Percentiles rank a stretch among this genome's conserved stretches.
These are phyloP conservation scores for Ceratocystis eucalypticola DNA, from an alignment of 2,329 filamentous ascomycete species.

Conservation along the genomic window DNA sequence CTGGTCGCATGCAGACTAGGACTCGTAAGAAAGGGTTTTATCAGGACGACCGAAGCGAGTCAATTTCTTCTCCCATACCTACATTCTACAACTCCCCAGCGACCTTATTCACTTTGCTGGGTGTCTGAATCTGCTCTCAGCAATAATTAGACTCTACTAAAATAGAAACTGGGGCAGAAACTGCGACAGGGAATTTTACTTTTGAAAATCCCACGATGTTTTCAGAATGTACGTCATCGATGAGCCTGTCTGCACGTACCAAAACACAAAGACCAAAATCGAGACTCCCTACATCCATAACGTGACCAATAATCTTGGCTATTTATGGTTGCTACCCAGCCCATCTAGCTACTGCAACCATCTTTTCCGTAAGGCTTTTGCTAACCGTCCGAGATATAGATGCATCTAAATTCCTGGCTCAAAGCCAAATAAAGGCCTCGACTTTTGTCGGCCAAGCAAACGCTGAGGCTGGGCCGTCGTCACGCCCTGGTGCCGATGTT, in stretches of 20 bases:
- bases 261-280: background rate
- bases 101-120: background rate
- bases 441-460: conserved; percentile 48
- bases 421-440: conserved; percentile 84
- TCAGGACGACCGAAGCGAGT: background rate
- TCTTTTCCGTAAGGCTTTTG: background rate
- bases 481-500: conserved; percentile 26
- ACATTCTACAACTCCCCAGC: background rate
- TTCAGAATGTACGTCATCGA: conserved; percentile 65
- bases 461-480: conserved; percentile 28
- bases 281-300: conserved; percentile 4
- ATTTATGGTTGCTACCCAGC: background rate
- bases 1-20: background rate
- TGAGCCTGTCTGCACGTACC: background rate
- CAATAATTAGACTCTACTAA: background rate
- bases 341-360: background rate
- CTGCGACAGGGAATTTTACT: background rate
- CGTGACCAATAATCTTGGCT: conserved; percentile 15
- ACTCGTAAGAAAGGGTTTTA: background rate
- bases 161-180: background rate
- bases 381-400: conserved; percentile 40
- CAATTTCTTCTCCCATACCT: background rate
- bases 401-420: conserved; percentile 89
- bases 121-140: background rate
- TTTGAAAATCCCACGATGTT: conserved; percentile 27